A percentile compares a stretch with the other conserved stretches of the same genome.
Conservation (phyloP, 805 yeast species). For the Metschnikowia lunata region DNA sequence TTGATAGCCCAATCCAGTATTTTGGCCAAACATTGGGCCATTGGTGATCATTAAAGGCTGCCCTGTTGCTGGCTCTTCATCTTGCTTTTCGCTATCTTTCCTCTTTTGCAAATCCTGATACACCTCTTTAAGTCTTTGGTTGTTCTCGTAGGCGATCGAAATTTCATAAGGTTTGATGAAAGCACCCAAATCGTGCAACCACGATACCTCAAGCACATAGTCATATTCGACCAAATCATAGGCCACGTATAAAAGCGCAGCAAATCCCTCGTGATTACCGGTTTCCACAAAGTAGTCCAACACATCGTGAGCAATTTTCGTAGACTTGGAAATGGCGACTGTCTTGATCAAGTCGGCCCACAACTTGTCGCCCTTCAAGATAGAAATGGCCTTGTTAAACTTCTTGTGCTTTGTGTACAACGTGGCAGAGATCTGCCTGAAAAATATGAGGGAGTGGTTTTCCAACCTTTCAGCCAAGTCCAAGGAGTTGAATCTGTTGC, state of each 20-base stretch:
- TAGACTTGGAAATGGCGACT: constrained; percentile 73
- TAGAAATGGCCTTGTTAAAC: constrained; percentile 82
- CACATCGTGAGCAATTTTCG: constrained; percentile 83
- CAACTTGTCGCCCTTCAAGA: constrained; percentile 85
- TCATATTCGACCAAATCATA: constrained; percentile 78
- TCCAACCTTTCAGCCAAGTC: constrained; percentile 92
- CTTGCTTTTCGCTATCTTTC: constrained; percentile 50
- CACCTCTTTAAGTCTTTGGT: constrained; percentile 58
- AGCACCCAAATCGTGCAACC: constrained; percentile 83
- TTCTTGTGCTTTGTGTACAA: constrained; percentile 92
- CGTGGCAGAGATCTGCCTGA: constrained; percentile 94
- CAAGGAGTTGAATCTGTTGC: constrained; percentile 87
- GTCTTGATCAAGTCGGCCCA: constrained; percentile 95
- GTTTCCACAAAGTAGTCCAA: constrained; percentile 91
- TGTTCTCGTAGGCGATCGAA: constrained; percentile 77
- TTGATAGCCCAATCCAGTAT: constrained; percentile 56
- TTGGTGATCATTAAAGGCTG: constrained; percentile 81
- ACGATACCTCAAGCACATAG: constrained; percentile 80
- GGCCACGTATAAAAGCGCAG: constrained; percentile 82
- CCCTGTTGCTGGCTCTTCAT: constrained; percentile 49
- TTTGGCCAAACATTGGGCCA: constrained; percentile 47
- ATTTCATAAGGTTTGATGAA: constrained; percentile 90
- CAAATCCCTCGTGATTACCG: constrained; percentile 92
- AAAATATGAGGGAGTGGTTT: constrained; percentile 83
- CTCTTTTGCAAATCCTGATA: constrained; percentile 68